phyloP scores from a whole-genome alignment of 2,329 filamentous ascomycete genomes.

The Ceratocystis albifundus region DNA sequence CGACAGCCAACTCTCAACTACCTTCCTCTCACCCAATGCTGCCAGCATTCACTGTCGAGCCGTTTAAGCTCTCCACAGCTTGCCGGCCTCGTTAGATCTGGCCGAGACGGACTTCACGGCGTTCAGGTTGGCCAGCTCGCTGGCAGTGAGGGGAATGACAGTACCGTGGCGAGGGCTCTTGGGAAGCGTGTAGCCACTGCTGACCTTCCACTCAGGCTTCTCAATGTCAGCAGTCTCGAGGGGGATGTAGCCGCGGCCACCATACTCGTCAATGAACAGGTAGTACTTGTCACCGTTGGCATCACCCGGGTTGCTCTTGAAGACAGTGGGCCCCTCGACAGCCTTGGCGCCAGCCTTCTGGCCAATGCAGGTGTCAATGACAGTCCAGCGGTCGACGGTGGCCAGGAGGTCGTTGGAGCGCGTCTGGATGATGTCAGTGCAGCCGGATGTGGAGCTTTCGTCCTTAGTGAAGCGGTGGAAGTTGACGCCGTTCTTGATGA shows the following conservation, averaged over 20 bases:
- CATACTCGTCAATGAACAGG: constrained; percentile 45
- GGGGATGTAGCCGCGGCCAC: constrained; percentile 41
- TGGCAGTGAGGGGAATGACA: constrained; percentile 40
- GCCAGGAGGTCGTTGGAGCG: constrained; percentile 35
- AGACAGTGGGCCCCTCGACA: constrained; percentile 43
- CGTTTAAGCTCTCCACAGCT: constrained; percentile 21
- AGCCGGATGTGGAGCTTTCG: constrained; percentile 41
- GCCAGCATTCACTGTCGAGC: background rate
- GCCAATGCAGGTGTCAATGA: constrained; percentile 40
- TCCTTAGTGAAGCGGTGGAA: constrained; percentile 48
- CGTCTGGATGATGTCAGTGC: constrained; percentile 44
- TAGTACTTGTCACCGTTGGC: constrained; percentile 43
- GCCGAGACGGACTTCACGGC: constrained; percentile 19
- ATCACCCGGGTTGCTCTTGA: constrained; percentile 40
- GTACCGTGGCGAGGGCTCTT: constrained; percentile 43
- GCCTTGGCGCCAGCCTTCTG: constrained; percentile 37
- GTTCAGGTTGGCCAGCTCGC: constrained; percentile 32
- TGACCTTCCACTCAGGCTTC: constrained; percentile 39
- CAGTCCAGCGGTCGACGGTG: constrained; percentile 35
- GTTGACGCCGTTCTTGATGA: constrained; percentile 33
- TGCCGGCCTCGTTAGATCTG: constrained; percentile 23
- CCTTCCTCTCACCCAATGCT: background rate
- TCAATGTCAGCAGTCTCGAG: constrained; percentile 40
- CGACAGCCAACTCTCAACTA: background rate
- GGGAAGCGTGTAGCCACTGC: constrained; percentile 37